Base-by-base conservation (phyloP, 768 basidiomycete genomes). In the Scleroderma bovista region DNA sequence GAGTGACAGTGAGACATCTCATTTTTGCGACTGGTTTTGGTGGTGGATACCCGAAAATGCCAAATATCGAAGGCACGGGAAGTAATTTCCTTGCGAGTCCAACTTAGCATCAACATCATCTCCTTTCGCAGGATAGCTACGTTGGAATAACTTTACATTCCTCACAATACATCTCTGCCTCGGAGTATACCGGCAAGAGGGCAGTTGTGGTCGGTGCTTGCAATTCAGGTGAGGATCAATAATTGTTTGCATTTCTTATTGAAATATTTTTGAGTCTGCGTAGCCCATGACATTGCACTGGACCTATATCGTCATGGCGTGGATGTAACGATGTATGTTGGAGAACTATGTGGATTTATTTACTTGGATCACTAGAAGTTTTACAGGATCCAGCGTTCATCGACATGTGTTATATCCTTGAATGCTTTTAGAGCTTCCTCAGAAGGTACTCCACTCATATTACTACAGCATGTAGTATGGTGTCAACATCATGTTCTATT, bases 131-230 rank as follows among this genome's bases (percentile, higher is more conserved):
- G 74, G 75, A 78, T 26, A 61, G 59, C 6, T 84, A 79, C 64
- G 73, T 69, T 53, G 82, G 84, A 9, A 56, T 69, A 17, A 55
- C 78, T 7, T 46, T 77, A 5, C 84, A 88, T 58, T 84, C 83
- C 1, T 66, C 70, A 2, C 54, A 71, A 20, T 77, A 78, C 60
- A 75, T 67, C 15, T 68, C 67, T 13, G 77, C 75, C 0, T 46
- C 59, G 1, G 76, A 74, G 7, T 74, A 77, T 57, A 50, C 56
- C 11, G 81, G 82, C 10, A 86, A 85, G 70, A 84, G 79, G 56
- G 83, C 75, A 3, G 71, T 86, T 5, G 72, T 87, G 7, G 69
- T 88, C 8, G 84, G 85, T 5, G 76, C 84, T 13, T 76, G 78
- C 43, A 84, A 77, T 41, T 83, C 83, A 36, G 78, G 77, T 78